A percentile compares a stretch with the other conserved stretches of the same genome.
Evolutionary conservation across 495 filamentous ascomycete genomes (phyloP).

Genomic region (Penicillium maclennaniae): DNA sequence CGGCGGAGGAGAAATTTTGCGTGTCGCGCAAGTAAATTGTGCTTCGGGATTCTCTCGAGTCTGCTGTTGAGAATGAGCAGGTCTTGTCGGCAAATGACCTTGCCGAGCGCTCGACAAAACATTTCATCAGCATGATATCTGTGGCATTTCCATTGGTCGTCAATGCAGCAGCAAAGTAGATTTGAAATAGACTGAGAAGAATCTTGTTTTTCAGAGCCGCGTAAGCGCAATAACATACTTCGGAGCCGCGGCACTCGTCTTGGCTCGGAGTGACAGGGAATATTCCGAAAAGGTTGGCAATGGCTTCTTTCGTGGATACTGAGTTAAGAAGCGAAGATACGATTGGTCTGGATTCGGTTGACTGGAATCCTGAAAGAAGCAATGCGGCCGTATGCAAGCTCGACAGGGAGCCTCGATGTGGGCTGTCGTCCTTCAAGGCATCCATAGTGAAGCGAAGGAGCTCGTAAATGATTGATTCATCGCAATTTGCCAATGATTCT

Average conservation of each 20-base stretch:
- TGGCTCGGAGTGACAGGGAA: constrained; percentile 21
- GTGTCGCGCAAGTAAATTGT: constrained; percentile 7
- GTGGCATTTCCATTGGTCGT: constrained; percentile 7
- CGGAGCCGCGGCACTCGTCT: constrained; percentile 17
- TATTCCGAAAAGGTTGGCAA: constrained; percentile 17
- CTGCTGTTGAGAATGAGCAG: constrained; percentile 21
- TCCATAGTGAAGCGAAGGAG: constrained; percentile 25
- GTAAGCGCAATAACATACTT: constrained; percentile 20
- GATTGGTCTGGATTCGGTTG: constrained; percentile 5
- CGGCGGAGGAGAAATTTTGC: constrained; percentile 3
- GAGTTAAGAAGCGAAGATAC: constrained; percentile 7
- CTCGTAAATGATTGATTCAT: constrained; percentile 20
- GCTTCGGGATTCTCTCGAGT: constrained; percentile 9
- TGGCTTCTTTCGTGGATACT: constrained; percentile 12
- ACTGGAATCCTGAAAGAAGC: constrained; percentile 25
- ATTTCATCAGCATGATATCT: constrained; percentile 10
- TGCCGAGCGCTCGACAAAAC: constrained; percentile 15
- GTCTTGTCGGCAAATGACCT: constrained; percentile 1
- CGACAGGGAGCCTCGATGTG: constrained; percentile 4
- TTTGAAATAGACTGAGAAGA: constrained; percentile 24
- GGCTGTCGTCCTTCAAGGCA: constrained; percentile 11
- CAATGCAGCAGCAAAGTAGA: constrained; percentile 24
- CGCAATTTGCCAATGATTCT: constrained; percentile 17
- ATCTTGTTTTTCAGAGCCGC: constrained; percentile 28
- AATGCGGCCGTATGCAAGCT: constrained; percentile 22